Percentiles rank a stretch among this genome's conserved stretches.
Conservation (phyloP, 352 stramenopile species). For the Blastocystis sp. region DNA sequence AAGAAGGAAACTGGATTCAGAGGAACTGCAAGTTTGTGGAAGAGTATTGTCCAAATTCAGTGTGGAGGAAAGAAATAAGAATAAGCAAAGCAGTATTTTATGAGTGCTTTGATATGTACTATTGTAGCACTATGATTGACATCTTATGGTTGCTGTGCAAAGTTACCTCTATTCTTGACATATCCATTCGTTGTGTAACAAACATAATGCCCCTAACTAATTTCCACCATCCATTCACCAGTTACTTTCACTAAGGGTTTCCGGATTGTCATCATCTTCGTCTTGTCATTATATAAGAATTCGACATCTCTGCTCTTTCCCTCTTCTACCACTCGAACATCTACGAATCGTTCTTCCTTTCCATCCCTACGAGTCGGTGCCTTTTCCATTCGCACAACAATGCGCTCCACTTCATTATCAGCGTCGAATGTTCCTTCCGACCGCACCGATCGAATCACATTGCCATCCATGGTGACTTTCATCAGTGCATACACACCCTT, state of each 20-base stretch:
- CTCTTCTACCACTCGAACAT: conserved; percentile 67
- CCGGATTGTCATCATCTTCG: conserved; percentile 73
- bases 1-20: no score
- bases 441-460: conserved; percentile 60
- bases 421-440: conserved; percentile 67
- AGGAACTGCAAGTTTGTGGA: no score
- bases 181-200: background rate
- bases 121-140: no score
- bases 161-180: background rate
- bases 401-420: conserved; percentile 72
- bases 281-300: conserved; percentile 70
- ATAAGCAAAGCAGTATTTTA: no score
- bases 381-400: conserved; percentile 68
- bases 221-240: conserved; percentile 71
- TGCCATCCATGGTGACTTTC: conserved; percentile 66
- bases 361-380: conserved; percentile 62
- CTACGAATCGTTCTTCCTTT: conserved; percentile 66
- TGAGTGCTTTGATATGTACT: no score
- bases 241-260: conserved; percentile 74
- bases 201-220: conserved; percentile 63
- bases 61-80: no score
- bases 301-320: conserved; percentile 68
- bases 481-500: conserved; percentile 69
- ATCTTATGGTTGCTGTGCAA: background rate
- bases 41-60: no score